Conservation (phyloP, 495 filamentous ascomycete species). For the Terfezia claveryi region DNA sequence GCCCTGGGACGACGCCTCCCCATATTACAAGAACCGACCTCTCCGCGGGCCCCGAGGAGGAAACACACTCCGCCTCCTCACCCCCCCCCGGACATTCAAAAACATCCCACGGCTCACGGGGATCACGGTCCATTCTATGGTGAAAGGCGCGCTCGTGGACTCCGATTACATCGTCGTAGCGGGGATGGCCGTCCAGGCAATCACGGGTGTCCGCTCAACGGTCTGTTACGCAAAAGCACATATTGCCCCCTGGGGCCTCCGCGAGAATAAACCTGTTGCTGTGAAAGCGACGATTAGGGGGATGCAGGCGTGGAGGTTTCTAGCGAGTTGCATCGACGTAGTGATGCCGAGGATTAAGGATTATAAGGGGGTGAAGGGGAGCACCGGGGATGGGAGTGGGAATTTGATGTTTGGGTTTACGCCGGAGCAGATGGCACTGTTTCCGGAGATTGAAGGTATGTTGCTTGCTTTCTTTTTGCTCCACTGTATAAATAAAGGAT, state of each 20-base stretch:
- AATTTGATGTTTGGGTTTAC: constrained; percentile 66
- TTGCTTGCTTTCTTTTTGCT: neutral
- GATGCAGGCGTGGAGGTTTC: constrained; percentile 68
- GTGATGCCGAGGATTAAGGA: constrained; percentile 92
- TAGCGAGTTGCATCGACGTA: constrained; percentile 64
- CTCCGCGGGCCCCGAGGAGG: constrained; percentile 64
- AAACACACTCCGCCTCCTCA: constrained; percentile 42
- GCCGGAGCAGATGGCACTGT: constrained; percentile 48
- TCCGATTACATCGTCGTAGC: constrained; percentile 52
- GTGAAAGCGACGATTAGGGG: constrained; percentile 50
- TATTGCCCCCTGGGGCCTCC: constrained; percentile 42
- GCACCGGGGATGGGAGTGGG: constrained; percentile 59
- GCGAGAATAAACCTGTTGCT: constrained; percentile 32
- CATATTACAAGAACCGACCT: constrained; percentile 79
- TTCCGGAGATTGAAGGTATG: constrained; percentile 78
- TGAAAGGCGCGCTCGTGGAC: constrained; percentile 39
- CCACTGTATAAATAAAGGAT: neutral
- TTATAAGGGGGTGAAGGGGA: constrained; percentile 59
- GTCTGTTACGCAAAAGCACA: constrained; percentile 45
- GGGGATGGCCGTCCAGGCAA: constrained; percentile 60
- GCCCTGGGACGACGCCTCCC: constrained; percentile 69
- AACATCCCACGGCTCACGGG: constrained; percentile 66
- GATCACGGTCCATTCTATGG: constrained; percentile 59
- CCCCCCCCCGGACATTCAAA: constrained; percentile 55
- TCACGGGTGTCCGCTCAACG: constrained; percentile 52